Conservation (phyloP, 768 basidiomycete species). For the Leccinum olivaceopallidum region DNA sequence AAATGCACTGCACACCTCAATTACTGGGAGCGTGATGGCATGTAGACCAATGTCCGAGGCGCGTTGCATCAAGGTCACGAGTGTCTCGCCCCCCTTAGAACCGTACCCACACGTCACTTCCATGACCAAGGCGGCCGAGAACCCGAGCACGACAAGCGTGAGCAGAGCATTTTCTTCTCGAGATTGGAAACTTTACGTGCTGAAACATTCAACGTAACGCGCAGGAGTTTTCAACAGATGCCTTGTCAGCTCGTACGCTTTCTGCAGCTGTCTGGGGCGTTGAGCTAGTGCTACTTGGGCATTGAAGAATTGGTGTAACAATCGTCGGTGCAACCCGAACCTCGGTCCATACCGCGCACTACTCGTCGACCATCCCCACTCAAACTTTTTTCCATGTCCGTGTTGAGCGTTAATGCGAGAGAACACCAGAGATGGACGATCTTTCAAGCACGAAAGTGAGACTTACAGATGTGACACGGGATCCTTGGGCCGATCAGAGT, state of each 20-base stretch:
- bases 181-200: not conserved
- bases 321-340: too few relatives aligned
- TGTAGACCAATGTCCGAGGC: not conserved
- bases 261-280: too few relatives aligned
- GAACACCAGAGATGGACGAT: too few relatives aligned
- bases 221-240: not conserved
- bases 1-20: not conserved
- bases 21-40: not conserved
- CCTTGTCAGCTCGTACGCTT: not conserved
- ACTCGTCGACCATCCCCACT: not conserved
- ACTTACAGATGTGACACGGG: not conserved
- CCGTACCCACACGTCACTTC: not conserved
- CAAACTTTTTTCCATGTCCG: not conserved
- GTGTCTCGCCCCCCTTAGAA: not conserved
- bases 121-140: not conserved
- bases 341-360: too few relatives aligned
- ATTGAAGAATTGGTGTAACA: too few relatives aligned
- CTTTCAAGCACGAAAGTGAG: too few relatives aligned
- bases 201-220: not conserved
- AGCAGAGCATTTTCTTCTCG: not conserved
- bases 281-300: too few relatives aligned
- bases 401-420: too few relatives aligned
- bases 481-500: not conserved
- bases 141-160: not conserved
- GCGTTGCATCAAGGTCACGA: conserved; percentile 9